These are phyloP conservation scores for Scedosporium boydii DNA, from an alignment of 2,329 filamentous ascomycete species.

Conservation along the genomic window DNA sequence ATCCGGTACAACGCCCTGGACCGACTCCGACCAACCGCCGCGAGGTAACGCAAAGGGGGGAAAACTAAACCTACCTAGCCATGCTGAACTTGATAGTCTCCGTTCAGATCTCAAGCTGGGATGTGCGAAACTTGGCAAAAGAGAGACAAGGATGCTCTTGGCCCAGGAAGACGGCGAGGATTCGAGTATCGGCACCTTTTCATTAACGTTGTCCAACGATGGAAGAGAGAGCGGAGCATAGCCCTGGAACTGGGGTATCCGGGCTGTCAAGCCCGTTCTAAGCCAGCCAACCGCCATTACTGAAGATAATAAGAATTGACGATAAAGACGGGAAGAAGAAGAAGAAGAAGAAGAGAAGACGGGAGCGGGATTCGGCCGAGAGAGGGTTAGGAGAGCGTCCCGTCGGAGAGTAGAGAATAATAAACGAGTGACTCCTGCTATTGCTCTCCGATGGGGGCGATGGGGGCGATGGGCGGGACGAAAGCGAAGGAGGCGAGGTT, in stretches of 20 bases:
- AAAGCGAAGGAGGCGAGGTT: not conserved
- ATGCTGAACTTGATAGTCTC: not conserved
- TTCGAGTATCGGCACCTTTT: not conserved
- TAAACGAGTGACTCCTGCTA: not conserved
- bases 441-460: not conserved
- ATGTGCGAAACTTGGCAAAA: slow-evolving; percentile 3
- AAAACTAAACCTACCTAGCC: not conserved
- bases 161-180: not conserved
- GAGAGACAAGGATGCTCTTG: not conserved
- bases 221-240: not conserved
- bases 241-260: not conserved
- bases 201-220: not conserved
- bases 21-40: too few species aligned
- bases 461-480: not conserved
- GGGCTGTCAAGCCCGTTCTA: not conserved
- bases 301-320: not conserved
- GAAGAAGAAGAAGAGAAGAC: not conserved
- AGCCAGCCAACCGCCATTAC: not conserved
- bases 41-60: too few species aligned
- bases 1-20: not conserved
- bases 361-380: not conserved
- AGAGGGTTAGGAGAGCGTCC: not conserved
- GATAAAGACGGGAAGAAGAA: not conserved
- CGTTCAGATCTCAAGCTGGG: not conserved
- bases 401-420: not conserved